Base-by-base conservation (phyloP, 2,329 filamentous ascomycete species). In the Colletotrichum truncatum region DNA sequence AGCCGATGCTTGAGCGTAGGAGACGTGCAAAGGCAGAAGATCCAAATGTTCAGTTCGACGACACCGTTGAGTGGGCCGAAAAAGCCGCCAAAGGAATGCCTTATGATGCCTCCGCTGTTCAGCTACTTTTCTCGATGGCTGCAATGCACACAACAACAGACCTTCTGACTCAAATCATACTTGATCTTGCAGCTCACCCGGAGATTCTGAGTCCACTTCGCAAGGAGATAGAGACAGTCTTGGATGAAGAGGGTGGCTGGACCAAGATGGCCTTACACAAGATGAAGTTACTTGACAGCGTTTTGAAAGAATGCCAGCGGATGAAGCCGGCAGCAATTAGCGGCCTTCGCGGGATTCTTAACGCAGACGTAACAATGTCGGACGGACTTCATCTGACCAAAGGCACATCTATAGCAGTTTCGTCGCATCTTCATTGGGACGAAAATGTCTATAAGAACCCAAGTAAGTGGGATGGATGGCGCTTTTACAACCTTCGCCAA, bases 91-190 rank as follows among this genome's bases (percentile, higher is more conserved):
- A 74, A 81, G 84, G 87, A 26, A 83, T 83, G 61, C 90, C 79
- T 6, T 95, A 93, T 74, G 86, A 94, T 75, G 79, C 84, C 0
- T 81, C 89, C n/a, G 78, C 76, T 7, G 93, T 92, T 32, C 93
- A 97, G 73, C 84, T 93, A 28, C 85, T 98, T 7, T 95, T 96
- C 0, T 87, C 92, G 46, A 91, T 93, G 52, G 78, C 76, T 2
- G 78, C 80, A 4, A 80, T 82, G 32, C 80, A 83, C 69, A 82
- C 78, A 4, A 81, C 81, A 0, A 76, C 77, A 1, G 76, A 80
- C 45, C 58, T 74, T 1, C 26, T 76, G 0, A 74, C 74, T 2
- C 76, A 80, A n/a, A 70, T 77, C 2, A 68, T 85, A 23, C 75
- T 76, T 34, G 78, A 84, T 34, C 67, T 85, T 9, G 72, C 72